These are phyloP conservation scores for Scheffersomyces quercinus DNA, from an alignment of 1,139 yeast genomes.

Conservation along the genomic window DNA sequence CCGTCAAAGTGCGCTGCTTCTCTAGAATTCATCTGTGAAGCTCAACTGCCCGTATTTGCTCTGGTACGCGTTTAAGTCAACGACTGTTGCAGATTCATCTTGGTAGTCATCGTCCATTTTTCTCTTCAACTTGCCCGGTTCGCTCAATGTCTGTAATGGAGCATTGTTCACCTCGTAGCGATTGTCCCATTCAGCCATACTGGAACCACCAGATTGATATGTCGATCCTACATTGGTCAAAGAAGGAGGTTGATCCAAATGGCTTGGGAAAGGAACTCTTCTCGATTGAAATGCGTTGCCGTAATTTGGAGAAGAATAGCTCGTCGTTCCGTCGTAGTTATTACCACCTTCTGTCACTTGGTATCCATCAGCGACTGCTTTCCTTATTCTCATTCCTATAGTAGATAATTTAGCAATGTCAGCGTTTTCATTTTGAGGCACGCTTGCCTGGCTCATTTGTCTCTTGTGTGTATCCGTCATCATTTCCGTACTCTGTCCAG, in stretches of 20 bases:
- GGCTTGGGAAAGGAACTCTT: slow-evolving; percentile 58
- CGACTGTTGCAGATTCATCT: slow-evolving; percentile 5
- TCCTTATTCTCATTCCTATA: slow-evolving; percentile 71
- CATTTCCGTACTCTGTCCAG: no score
- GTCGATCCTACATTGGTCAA: slow-evolving; percentile 43
- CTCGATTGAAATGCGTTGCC: slow-evolving; percentile 10
- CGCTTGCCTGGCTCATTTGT: slow-evolving; percentile 17
- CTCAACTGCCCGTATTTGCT: slow-evolving; percentile 43
- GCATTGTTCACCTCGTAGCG: slow-evolving; percentile 12
- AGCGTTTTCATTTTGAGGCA: slow-evolving; percentile 15
- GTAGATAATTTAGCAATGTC: slow-evolving; percentile 44
- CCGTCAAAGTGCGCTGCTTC: neutral
- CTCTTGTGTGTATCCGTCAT: slow-evolving; percentile 15
- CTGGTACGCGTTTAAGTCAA: slow-evolving; percentile 17
- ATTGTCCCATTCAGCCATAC: slow-evolving; percentile 51
- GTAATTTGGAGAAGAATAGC: neutral
- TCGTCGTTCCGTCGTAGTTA: neutral
- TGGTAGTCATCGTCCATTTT: slow-evolving; percentile 12
- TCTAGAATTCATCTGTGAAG: slow-evolving; percentile 48
- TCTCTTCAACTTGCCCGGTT: slow-evolving; percentile 5
- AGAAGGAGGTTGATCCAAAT: slow-evolving; percentile 40
- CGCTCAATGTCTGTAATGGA: slow-evolving; percentile 12
- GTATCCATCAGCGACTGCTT: slow-evolving; percentile 66
- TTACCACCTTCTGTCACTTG: neutral
- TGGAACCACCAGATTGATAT: slow-evolving; percentile 35